Conservation (phyloP, 1,284 basidiomycete genomes). For the Chiua sp. region DNA sequence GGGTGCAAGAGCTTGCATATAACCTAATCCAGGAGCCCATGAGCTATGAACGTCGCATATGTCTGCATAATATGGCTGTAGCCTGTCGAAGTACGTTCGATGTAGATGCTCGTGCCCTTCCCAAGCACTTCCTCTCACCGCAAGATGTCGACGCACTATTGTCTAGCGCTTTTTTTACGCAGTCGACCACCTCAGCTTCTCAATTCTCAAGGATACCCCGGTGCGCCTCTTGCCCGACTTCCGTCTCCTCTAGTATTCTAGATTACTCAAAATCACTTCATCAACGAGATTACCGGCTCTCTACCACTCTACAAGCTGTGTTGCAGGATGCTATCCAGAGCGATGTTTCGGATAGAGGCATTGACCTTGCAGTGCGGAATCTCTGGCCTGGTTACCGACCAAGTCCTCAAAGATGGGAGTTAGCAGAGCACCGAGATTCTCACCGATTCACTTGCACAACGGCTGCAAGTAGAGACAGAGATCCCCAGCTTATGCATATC, state of each 20-base stretch:
- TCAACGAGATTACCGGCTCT: neutral
- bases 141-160: neutral
- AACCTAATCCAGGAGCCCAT: constrained; percentile 25
- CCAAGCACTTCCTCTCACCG: neutral
- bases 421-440: neutral
- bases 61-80: constrained; percentile 39
- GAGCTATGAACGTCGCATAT: constrained; percentile 28
- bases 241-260: neutral
- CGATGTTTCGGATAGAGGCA: neutral
- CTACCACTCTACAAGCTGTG: constrained; percentile 22
- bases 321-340: constrained; percentile 16
- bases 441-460: constrained; percentile 6
- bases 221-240: neutral
- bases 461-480: neutral
- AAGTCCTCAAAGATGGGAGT: neutral
- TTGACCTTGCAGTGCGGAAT: constrained; percentile 2
- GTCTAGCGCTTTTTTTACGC: neutral
- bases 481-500: neutral
- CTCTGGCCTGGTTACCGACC: constrained; percentile 3
- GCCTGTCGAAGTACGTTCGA: constrained; percentile 48
- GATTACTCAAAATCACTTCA: neutral
- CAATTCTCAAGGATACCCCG: too few species aligned
- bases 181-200: neutral
- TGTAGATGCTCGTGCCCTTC: constrained; percentile 24
- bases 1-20: constrained; percentile 39